Evolutionary conservation across 2,329 filamentous ascomycete species (phyloP), one percentile per base, ranked within the genome.

Genomic region (Phoma sp.): DNA sequence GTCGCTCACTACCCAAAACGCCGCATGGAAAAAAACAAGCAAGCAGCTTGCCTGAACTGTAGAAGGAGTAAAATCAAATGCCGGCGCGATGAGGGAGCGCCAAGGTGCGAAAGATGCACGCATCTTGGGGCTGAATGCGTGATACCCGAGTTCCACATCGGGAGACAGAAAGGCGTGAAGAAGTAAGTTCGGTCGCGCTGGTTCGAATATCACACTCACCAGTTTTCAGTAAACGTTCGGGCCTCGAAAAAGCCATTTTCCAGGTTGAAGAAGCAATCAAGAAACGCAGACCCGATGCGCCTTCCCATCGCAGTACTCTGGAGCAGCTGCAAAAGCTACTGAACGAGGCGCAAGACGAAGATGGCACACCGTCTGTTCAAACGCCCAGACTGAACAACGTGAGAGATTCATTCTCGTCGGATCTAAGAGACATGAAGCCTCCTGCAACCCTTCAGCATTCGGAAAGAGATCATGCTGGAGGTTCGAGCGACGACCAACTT

Each of bases 141-240:
- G 6, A 85, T 89, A 2, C 88, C 69, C 83, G n/a, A 66, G 22
- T 90, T 90, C 68, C 88, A 90, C 58, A 83, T 90, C 4, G 88
- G 88, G 7, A 80, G 89, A 44, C 88, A 90, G 68, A 91, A 91
- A 69, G 89, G 88, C 21, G 88, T 91, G 57, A 91, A 91, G 73
- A 91, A 91, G 88, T 88, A 75, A 74, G 79, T 38, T 24, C 13
- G 7, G 5, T 22, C 17, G 17, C 25, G 13, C 13, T 7, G 32
- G 4, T 31, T 27, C n/a, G 8, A 32, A 7, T 6, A 13, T 19
- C 7, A 1, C 24, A 15, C 8, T 40, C 1, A 33, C 3, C 45
- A 27, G 50, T 63, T 68, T 32, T 15, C 59, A 91, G 88, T 73
- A 92, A 92, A 74, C 85, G 89, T 36, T 88, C 86, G 15, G 89